Base-by-base conservation (phyloP, 2,329 filamentous ascomycete species). In the Fusarium sp. region DNA sequence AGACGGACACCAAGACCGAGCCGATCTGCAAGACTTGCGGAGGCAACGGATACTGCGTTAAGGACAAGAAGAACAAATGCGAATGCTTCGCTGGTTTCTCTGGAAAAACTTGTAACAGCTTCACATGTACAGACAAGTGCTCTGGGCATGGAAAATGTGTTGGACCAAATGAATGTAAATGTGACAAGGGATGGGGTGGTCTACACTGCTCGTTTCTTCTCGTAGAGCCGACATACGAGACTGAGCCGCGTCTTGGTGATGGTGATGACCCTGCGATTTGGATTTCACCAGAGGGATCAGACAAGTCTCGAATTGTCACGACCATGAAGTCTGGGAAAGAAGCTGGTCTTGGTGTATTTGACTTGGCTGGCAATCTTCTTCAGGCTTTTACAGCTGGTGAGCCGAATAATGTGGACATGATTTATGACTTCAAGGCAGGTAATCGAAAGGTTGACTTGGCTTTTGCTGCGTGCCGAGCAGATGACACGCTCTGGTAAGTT, bases 401-500 rank as follows among this genome's bases (percentile, higher is more conserved):
- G 53, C 85, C 85, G 0, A 85, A 86, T 61, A 86, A 87, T 36
- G 83, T 86, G 1, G 84, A 87, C 49, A 77, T 86, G 25, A 84
- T 87, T 40, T 86, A 85, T 52, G 78, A 77, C 11, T 82, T 87
- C 45, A 68, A 78, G 6, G 76, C 79, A 0, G 83, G 83, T 2
- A 72, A 79, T 17, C 77, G 80, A 5, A 81, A 71, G 2, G 74
- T 83, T 2, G 84, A 87, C 65, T 72, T 87, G 14, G 80, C 80
- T 2, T 85, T 82, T 67, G 84, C 84, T 2, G 84, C 82, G 7
- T 87, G 85, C 52, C 78, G 84, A 31, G 77, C 75, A 4, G 82
- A 86, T 9, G 81, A 86, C 41, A 86, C 84, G 0, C 75, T 86
- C 7, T 86, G 84, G 84, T 85, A 76, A 68, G 81, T 17, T 1